phyloP scores from a whole-genome alignment of 192 early-diverging fungal species.

The Coemansia sp. region DNA sequence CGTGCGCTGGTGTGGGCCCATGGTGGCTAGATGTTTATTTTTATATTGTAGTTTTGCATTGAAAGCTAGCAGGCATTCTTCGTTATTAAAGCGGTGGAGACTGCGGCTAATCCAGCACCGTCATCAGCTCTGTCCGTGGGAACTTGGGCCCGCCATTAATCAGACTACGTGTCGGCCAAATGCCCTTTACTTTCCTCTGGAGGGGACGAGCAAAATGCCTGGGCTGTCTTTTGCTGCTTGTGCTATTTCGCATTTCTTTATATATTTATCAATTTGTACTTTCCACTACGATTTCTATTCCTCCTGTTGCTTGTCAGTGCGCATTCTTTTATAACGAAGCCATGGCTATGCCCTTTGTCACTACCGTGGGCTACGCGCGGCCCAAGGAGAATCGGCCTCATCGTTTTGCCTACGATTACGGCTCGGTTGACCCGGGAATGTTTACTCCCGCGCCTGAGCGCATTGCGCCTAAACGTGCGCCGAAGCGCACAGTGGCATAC shows the following conservation, averaged over 20 bases:
- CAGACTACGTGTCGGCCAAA: not conserved
- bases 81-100: too few species aligned
- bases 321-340: not conserved
- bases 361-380: conserved; percentile 28
- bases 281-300: too few species aligned
- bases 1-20: conserved; percentile 47
- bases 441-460: conserved; percentile 41
- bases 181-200: too few species aligned
- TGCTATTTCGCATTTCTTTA: too few species aligned
- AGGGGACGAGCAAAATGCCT: too few species aligned
- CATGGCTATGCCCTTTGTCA: conserved; percentile 37
- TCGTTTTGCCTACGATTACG: conserved; percentile 51
- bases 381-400: conserved; percentile 45
- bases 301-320: not conserved
- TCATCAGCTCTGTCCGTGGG: too few species aligned
- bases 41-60: not conserved
- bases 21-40: not conserved
- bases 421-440: conserved; percentile 51
- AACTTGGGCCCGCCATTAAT: not conserved
- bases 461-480: conserved; percentile 35
- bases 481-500: conserved; percentile 40
- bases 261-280: not conserved
- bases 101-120: too few species aligned
- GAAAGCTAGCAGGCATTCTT: not conserved
- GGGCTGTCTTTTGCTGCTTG: too few species aligned